Base-by-base conservation (phyloP, 1,284 basidiomycete species). In the Heterobasidion parviporum region DNA sequence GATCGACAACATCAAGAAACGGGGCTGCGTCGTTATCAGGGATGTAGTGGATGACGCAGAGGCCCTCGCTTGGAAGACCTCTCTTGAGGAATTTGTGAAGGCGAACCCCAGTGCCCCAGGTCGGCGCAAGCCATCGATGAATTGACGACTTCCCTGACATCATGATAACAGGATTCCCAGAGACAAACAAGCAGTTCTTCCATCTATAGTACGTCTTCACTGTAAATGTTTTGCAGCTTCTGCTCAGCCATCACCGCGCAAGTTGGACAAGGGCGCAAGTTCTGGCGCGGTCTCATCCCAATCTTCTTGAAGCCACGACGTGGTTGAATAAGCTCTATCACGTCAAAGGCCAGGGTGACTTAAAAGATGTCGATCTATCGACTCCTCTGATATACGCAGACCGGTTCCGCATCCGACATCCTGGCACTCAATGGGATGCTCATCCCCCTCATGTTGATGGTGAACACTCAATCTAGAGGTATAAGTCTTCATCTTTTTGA, bases 371-470 rank as follows among this genome's bases (percentile, higher is more conserved):
- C 15, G 85, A 89, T 56, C 74, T 92, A 35, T 72, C 74, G 3
- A 79, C 80, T 2, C 85, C 90, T 8, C 73, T 94, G 53, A 80
- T 74, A 32, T 95, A 95, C 61, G 89, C 50, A n/a, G 92, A 94
- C 68, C 77, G 92, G 18, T 84, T 94, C 67, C 79, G 91, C 6
- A 92, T 94, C 59, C 80, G 92, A 34, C 83, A 85, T 58, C 87
- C 92, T 0, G 90, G 90, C 3, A 69, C 75, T 18, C 65, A 74
- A 50, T 93, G 92, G 79, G 74, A 77, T 6, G 64, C 73, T 5
- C 85, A 88, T 56, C 82, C 84, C 3, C 89, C 91, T 0, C 92
- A 94, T 65, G 75, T 94, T 51, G 91, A 94, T 64, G 84, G 83
- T 79, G 16, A 36, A 50, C 26, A 34, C 52, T 57, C 16, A 47